Conservation (phyloP, 805 yeast genomes). For the Candida pseudofarinosa region DNA sequence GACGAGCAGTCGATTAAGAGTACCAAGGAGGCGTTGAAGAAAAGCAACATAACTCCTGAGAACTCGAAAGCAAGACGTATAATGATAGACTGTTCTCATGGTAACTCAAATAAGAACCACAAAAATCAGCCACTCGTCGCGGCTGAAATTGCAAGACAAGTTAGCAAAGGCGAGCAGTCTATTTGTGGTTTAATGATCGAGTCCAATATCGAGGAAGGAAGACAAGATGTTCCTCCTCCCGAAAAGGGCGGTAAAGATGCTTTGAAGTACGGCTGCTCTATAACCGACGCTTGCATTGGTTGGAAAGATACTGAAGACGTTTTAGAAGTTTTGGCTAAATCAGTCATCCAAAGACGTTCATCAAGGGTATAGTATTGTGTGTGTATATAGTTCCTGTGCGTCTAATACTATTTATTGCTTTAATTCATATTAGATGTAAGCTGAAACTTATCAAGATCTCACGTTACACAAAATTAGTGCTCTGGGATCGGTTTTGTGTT, state of each 20-base stretch:
- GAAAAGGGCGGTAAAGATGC: conserved; percentile 63
- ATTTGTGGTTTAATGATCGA: conserved; percentile 97
- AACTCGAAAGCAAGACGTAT: conserved; percentile 55
- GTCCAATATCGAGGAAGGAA: conserved; percentile 85
- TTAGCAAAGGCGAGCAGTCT: conserved; percentile 64
- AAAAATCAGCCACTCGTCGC: conserved; percentile 92
- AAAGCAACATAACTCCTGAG: conserved; percentile 45
- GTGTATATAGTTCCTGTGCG: no score
- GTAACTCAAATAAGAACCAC: conserved; percentile 88
- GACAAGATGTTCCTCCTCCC: conserved; percentile 80
- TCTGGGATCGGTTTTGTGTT: no score
- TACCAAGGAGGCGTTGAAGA: conserved; percentile 57
- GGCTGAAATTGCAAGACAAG: conserved; percentile 69
- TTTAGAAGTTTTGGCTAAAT: conserved; percentile 66
- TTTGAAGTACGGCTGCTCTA: conserved; percentile 87
- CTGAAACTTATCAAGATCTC: no score
- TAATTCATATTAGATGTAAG: no score
- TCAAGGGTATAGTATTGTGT: conserved; percentile 4
- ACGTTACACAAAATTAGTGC: no score
- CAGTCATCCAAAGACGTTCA: conserved; percentile 74
- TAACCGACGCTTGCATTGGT: conserved; percentile 96
- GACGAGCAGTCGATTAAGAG: conserved; percentile 70
- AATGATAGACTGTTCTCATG: conserved; percentile 98
- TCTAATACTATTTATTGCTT: background rate
- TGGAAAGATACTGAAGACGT: conserved; percentile 82